Evolutionary conservation across 495 filamentous ascomycete genomes (phyloP).

Genomic region (Neurospora tetrasperma): DNA sequence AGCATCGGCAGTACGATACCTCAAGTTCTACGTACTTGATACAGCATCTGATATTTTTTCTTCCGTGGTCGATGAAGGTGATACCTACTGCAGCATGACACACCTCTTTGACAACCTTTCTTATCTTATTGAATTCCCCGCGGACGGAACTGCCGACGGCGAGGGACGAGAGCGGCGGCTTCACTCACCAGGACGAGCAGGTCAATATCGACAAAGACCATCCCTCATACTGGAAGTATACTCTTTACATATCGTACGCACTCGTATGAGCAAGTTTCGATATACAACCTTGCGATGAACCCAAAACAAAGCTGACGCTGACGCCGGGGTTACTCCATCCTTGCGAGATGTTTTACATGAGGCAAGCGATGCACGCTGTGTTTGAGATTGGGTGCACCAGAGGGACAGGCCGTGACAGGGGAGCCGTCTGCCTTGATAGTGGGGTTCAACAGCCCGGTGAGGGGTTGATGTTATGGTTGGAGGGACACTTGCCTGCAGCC

Average conservation of each 20-base stretch:
- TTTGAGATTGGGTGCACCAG: constrained; percentile 13
- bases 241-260: background rate
- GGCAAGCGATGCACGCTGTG: constrained; percentile 9
- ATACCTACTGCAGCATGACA: background rate
- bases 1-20: background rate
- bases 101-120: background rate
- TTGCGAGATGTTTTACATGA: background rate
- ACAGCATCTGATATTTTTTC: background rate
- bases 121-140: background rate
- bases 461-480: background rate
- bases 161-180: background rate
- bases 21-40: background rate
- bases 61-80: background rate
- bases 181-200: background rate
- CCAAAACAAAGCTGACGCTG: background rate
- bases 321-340: background rate
- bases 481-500: background rate
- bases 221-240: background rate
- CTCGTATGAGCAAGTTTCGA: background rate
- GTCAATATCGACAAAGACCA: background rate
- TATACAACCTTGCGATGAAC: background rate
- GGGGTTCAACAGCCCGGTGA: constrained; percentile 1
- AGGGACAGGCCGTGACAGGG: constrained; percentile 3
- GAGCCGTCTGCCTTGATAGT: constrained; percentile 3
- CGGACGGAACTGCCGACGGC: background rate